A percentile compares a stretch with the other conserved stretches of the same genome.
Evolutionary conservation across 208 protist species (phyloP).

Genomic region (Leishmania amazonensis): DNA sequence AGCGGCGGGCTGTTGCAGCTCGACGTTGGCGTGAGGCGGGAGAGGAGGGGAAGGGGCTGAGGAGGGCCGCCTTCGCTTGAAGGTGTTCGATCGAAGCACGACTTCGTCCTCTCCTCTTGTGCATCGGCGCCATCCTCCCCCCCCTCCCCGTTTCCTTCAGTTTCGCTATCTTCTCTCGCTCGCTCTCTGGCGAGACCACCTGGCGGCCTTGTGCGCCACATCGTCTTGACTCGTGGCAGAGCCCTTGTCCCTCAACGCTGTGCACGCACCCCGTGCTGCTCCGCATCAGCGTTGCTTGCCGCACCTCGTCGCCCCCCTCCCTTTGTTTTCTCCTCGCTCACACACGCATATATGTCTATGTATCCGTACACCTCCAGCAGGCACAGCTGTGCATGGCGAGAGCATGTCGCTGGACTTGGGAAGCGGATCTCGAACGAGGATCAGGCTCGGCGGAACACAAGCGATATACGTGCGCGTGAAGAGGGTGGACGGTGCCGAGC

Average conservation of each 20-base stretch:
- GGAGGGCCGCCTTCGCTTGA: neutral
- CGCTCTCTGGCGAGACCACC: neutral
- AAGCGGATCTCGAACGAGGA: neutral
- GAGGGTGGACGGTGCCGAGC: too few species aligned
- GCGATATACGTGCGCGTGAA: neutral
- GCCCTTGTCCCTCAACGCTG: neutral
- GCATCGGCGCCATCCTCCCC: neutral
- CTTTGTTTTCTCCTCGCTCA: neutral
- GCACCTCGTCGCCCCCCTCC: too few species aligned
- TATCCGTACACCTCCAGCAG: neutral
- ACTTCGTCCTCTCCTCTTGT: neutral
- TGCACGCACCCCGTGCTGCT: neutral
- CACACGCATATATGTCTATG: too few species aligned
- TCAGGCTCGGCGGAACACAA: neutral
- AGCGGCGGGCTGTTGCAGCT: neutral
- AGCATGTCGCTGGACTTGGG: neutral
- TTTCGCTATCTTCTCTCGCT: constrained; percentile 11
- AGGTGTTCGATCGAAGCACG: neutral
- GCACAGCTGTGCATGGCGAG: neutral
- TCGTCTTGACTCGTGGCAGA: neutral
- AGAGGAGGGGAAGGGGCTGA: neutral
- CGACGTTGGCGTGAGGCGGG: neutral
- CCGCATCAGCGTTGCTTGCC: too few species aligned
- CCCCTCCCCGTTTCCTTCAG: neutral
- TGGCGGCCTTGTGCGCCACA: neutral